phyloP scores from a whole-genome alignment of 495 filamentous ascomycete species.

The Penicillium argentinense region DNA sequence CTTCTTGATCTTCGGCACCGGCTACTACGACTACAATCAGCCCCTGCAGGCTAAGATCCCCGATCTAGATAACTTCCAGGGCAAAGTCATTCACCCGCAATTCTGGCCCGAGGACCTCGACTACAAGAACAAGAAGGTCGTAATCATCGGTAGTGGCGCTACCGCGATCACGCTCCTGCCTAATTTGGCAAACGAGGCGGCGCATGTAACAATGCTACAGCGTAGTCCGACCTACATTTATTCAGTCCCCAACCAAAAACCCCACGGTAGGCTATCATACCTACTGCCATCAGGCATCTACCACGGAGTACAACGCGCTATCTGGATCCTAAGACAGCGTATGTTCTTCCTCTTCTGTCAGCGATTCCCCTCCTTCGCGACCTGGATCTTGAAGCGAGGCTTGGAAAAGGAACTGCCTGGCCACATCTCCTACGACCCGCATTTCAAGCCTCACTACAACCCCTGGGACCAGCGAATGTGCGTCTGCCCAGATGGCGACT shows the following conservation, averaged over 20 bases:
- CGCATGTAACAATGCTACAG: constrained; percentile 54
- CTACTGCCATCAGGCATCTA: constrained; percentile 36
- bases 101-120: constrained; percentile 54
- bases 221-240: constrained; percentile 62
- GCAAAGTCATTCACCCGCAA: constrained; percentile 49
- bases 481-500: constrained; percentile 69
- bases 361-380: constrained; percentile 52
- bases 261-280: constrained; percentile 33
- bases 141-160: constrained; percentile 57
- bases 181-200: constrained; percentile 43
- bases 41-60: constrained; percentile 52
- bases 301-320: constrained; percentile 40
- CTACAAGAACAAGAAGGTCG: constrained; percentile 52
- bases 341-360: constrained; percentile 57
- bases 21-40: constrained; percentile 65
- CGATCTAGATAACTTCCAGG: constrained; percentile 39
- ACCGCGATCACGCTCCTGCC: constrained; percentile 56
- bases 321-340: constrained; percentile 45
- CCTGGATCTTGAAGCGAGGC: constrained; percentile 40
- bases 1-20: constrained; percentile 62
- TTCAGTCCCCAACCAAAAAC: constrained; percentile 43
- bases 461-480: constrained; percentile 77
- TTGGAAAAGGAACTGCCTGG: constrained; percentile 53
- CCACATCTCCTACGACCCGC: constrained; percentile 56
- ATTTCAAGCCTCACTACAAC: constrained; percentile 71